Evolutionary conservation across 805 yeast species (phyloP), one percentile per base, ranked within the genome.

Genomic region (Barnettozyma populi): DNA sequence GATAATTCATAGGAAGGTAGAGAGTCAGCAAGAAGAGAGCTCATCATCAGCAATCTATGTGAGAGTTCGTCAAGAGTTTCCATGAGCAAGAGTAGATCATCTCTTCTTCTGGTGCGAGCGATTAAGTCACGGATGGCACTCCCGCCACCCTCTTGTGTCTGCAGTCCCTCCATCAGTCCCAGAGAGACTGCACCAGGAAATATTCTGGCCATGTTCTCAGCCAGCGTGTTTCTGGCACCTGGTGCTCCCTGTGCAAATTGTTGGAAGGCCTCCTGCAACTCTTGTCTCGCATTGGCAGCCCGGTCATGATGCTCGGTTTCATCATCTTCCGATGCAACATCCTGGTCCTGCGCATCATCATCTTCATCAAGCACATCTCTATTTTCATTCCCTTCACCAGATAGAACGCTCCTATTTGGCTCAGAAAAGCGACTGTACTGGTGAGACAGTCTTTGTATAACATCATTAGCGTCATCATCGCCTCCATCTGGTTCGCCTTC

Each of bases 41-140:
- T 81, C 79, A 82, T 78, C 90, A 86, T 82, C 45, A 86, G 67
- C 9, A 86, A 58, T 43, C 78, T 66, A 52, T 80, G 86, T 23
- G 84, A 76, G 19, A 86, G 62, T 57, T 84, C 87, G 52, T 76
- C 81, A 44, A 86, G 64, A 2, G 82, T 76, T 57, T 84, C 90
- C 57, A 82, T 61, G 2, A 85, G 72, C 18, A 82, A 52, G 56
- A 71, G 84, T 0, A 88, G 74, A 57, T 84, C 86, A 2, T 75
- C 80, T 13, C 54, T 55, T 40, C 45, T 51, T 10, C 44, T 45
- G 23, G 54, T 44, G 8, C 53, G 57, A 2, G 45, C 49, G 18
- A 57, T 44, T 31, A 68, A 52, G 5, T 52, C 64, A 9, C 49
- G 31, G 10, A 66, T 50, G 21, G 66, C 55, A 5, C 59, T 36